These are phyloP conservation scores for Solanum hybrid DNA, from an alignment of 305 asterid genomes.

Conservation along the genomic window DNA sequence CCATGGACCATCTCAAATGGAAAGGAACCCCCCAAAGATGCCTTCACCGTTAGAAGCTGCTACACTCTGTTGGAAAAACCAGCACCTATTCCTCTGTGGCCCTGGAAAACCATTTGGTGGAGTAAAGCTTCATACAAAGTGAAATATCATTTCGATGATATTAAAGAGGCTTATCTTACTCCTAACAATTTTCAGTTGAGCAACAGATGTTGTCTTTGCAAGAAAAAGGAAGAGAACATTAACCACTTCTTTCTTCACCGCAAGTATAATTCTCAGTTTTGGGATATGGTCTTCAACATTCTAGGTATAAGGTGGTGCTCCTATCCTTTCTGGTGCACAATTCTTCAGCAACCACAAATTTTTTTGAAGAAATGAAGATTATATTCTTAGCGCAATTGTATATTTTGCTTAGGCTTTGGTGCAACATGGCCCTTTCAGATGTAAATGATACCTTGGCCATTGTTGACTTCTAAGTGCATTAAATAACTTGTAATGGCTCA, in stretches of 20 bases:
- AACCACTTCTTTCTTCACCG: background rate
- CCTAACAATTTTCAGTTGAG: background rate
- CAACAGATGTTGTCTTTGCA: background rate
- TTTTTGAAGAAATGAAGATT: background rate
- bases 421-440: background rate
- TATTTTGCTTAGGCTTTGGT: background rate
- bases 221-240: background rate
- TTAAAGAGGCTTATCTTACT: background rate
- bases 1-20: background rate
- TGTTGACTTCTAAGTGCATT: background rate
- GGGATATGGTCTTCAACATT: background rate
- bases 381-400: background rate
- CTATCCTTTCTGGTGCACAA: background rate
- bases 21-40: background rate
- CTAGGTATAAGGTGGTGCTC: background rate
- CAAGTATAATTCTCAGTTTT: background rate
- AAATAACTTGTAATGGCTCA: background rate
- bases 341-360: background rate
- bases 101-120: background rate
- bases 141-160: background rate
- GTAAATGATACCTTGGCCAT: background rate
- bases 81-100: background rate
- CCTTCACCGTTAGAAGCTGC: background rate
- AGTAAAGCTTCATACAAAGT: background rate
- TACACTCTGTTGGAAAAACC: background rate